Conservation (phyloP, 225 moss, liverwort and hornwort genomes). For the Polytrichum formosum region DNA sequence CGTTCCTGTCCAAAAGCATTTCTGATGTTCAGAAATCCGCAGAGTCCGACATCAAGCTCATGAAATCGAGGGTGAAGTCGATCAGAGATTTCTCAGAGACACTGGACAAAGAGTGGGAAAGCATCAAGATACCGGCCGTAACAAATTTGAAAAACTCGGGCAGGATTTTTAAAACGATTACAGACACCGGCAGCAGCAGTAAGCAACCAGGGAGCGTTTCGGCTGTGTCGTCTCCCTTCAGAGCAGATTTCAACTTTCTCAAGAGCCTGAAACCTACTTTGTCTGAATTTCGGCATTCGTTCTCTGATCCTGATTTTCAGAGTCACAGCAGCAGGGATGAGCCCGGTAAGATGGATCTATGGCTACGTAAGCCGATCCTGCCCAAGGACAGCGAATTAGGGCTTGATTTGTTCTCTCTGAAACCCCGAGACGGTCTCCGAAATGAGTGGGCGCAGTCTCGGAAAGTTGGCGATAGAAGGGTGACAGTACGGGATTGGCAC, state of each 20-base stretch:
- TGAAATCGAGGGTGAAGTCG: constrained; percentile 79
- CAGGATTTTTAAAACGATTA: constrained; percentile 74
- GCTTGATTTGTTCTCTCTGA: constrained; percentile 55
- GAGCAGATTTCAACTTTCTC: constrained; percentile 68
- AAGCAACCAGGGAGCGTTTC: constrained; percentile 49
- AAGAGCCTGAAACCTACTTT: constrained; percentile 83
- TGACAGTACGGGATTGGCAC: constrained; percentile 60
- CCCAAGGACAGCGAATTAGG: constrained; percentile 46
- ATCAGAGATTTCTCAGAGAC: constrained; percentile 85
- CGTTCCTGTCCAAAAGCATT: constrained; percentile 83
- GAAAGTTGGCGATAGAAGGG: constrained; percentile 44
- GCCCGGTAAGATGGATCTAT: constrained; percentile 44
- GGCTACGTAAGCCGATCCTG: constrained; percentile 49
- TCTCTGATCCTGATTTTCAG: constrained; percentile 81
- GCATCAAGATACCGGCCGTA: constrained; percentile 71
- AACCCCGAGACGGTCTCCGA: constrained; percentile 37
- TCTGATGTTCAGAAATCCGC: constrained; percentile 93
- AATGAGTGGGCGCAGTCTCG: constrained; percentile 59
- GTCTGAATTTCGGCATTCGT: constrained; percentile 74
- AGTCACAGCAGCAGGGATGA: constrained; percentile 58
- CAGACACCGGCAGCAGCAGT: constrained; percentile 41
- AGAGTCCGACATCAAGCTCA: constrained; percentile 86
- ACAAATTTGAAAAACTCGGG: constrained; percentile 71
- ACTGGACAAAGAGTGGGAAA: constrained; percentile 96
- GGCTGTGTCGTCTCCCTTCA: constrained; percentile 31